phyloP scores from a whole-genome alignment of 495 filamentous ascomycete genomes.

The Aspergillus diversus region DNA sequence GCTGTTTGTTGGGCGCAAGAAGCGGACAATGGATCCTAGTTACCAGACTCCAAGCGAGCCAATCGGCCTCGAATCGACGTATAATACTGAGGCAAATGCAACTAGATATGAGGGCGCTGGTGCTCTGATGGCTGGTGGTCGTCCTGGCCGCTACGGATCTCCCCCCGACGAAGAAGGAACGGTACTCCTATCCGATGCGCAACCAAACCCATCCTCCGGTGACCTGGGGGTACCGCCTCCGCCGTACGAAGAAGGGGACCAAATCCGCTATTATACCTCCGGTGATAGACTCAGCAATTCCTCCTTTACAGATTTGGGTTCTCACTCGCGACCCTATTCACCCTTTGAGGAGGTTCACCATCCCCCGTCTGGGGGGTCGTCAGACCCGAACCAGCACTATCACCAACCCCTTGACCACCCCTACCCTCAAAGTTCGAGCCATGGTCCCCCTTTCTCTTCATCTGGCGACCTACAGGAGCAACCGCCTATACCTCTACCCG shows the following conservation, averaged over 20 bases:
- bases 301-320: constrained; percentile 20
- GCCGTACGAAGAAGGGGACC: constrained; percentile 30
- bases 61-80: constrained; percentile 37
- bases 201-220: constrained; percentile 38
- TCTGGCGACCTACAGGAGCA: constrained; percentile 31
- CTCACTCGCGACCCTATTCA: constrained; percentile 26
- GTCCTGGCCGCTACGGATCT: constrained; percentile 26
- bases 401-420: constrained; percentile 4
- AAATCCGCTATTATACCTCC: constrained; percentile 25
- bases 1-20: constrained; percentile 74
- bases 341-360: constrained; percentile 34
- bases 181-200: constrained; percentile 45
- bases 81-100: constrained; percentile 17
- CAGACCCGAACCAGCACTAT: constrained; percentile 15
- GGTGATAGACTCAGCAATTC: constrained; percentile 17
- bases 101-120: constrained; percentile 44
- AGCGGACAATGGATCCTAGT: constrained; percentile 53
- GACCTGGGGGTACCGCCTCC: constrained; percentile 19
- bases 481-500: constrained; percentile 42
- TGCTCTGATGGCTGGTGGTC: constrained; percentile 26
- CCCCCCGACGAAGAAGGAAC: constrained; percentile 44
- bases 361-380: constrained; percentile 21
- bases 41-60: constrained; percentile 45
- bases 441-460: constrained; percentile 14
- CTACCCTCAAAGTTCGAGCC: background rate